Base-by-base conservation (phyloP, 805 yeast species). In the Candida tammaniensis region DNA sequence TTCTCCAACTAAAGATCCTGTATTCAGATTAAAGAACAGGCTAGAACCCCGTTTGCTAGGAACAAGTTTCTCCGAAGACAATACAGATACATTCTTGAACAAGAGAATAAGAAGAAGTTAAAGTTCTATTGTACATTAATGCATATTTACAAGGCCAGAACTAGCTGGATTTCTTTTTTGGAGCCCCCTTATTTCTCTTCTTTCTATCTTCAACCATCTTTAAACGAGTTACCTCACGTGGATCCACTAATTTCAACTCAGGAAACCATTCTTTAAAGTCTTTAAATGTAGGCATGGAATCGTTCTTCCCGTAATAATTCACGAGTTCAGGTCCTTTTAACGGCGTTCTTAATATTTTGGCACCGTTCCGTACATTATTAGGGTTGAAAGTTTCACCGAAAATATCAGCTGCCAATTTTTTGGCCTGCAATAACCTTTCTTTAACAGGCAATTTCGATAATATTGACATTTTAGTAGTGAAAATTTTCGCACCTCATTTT, bases 131-230 rank as follows among this genome's bases (percentile, higher is more conserved):
- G 22, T 20, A 20, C 7, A 7, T 7, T 20, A 7, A 20, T 10
- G 10, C 9, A 20, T 20, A 20, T n/a, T n/a, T n/a, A n/a, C n/a
- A n/a, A 22, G 9, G 9, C 50, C 4, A 33, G 46, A 7, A 19
- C 43, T 12, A 35, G 18, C 28, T 47, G 46, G 46, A 22, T 25
- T 73, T 76, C 70, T 85, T 85, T 69, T 80, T 76, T 49, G 93
- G 94, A 9, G 93, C 87, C 59, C 91, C 89, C 61, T 85, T 85
- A 61, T 86, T 89, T 76, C 93, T 83, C 74, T 83, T 80, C 70
- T 80, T 84, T 60, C 86, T 72, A 37, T 63, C 68, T 21, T 52
- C 77, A 15, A 78, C 79, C 76, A 78, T 78, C 39, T 67, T 72
- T 42, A 82, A 52, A 59, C 95, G 72, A 59, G 81, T 79, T 27